Evolutionary conservation across 768 basidiomycete species (phyloP), one percentile per base, ranked within the genome.

Genomic region (Boletus huronensis): DNA sequence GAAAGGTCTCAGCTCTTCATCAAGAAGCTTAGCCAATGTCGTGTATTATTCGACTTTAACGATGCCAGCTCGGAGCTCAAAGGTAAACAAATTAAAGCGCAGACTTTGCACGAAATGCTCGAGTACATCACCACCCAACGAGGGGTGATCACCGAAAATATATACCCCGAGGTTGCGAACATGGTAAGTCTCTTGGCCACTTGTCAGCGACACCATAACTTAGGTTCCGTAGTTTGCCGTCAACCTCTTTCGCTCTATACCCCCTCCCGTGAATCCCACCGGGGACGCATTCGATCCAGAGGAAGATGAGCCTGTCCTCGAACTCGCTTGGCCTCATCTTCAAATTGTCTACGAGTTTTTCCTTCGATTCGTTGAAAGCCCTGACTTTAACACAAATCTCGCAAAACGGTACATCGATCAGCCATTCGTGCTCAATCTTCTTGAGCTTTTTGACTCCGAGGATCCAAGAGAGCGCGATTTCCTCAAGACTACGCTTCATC

Each of bases 291-390:
- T 97, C 69, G 97, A 99, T 70, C 97, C 97, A 21, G 97, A 99
- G 74, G 97, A 99, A 75, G 97, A 99, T 64, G 97, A 99, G 60
- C 97, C 97, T 7, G 97, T 99, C 3, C 82, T 99, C 55, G 97
- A 99, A 70, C 88, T 98, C 53, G 97, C 97, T 26, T 99, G 97
- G 97, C 97, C 97, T 38, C 97, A 99, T 72, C 82, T 99, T 53
- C 95, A 99, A 72, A 95, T 99, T 61, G 97, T 99, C 49, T 99
- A 99, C 76, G 97, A 99, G 73, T 98, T 99, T 74, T 99, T 99
- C 83, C 86, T 99, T 31, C 89, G 97, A 36, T 99, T 99, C 68
- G 90, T 99, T 55, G 97, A 99, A 73, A 90, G 86, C 63, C 90
- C 90, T 17, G 97, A 99, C 71, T 98, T 99, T 78, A 98, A 96